phyloP scores from a whole-genome alignment of 495 filamentous ascomycete genomes.

The Bathelium albidoporum region DNA sequence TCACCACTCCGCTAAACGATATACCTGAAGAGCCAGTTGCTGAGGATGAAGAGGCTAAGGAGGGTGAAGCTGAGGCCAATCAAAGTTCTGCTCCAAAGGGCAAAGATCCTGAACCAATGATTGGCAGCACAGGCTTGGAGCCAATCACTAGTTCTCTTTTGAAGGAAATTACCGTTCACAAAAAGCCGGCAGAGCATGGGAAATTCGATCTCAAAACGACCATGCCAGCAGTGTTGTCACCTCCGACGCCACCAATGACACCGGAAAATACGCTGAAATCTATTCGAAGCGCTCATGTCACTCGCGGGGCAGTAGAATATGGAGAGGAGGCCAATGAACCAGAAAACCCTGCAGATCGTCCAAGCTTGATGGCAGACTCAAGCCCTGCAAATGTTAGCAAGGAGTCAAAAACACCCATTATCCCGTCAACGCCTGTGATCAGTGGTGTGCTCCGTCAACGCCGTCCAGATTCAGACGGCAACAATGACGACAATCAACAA shows the following conservation, averaged over 20 bases:
- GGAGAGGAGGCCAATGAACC: not conserved
- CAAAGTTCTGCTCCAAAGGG: not conserved
- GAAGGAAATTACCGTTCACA: not conserved
- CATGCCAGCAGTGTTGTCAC: not conserved
- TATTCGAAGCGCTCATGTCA: not conserved
- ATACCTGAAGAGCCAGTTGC: not conserved
- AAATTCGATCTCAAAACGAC: not conserved
- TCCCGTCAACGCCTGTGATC: not conserved
- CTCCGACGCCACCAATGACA: conserved; percentile 1
- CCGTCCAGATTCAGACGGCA: not conserved
- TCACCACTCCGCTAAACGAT: not conserved
- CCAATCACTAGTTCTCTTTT: not conserved
- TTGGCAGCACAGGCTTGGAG: not conserved
- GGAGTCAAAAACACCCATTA: not conserved
- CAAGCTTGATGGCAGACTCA: not conserved
- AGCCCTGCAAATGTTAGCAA: not conserved
- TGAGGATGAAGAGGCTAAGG: not conserved
- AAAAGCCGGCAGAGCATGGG: not conserved
- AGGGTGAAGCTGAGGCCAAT: not conserved
- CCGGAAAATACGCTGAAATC: not conserved
- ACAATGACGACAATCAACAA: not conserved
- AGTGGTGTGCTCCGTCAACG: not conserved
- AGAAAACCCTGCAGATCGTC: not conserved
- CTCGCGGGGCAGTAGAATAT: not conserved
- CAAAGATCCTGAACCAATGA: not conserved